Evolutionary conservation across 257 asterid genomes (phyloP), one percentile per base, ranked within the genome.

Genomic region (Solanum dulcamara): DNA sequence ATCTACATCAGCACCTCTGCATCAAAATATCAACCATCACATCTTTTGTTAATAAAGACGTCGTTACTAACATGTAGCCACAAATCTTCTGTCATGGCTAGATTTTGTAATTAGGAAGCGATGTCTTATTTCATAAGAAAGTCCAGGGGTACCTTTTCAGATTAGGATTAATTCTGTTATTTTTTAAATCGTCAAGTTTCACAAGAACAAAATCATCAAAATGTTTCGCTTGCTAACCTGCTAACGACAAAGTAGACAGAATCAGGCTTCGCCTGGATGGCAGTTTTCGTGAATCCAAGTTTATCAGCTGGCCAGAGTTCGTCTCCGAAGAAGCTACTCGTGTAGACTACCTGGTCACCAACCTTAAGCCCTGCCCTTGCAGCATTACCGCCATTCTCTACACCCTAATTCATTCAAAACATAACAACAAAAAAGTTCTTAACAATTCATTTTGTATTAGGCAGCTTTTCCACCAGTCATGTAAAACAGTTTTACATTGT

Each of bases 251-350:
- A 96, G 90, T 96, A 95, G 35, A 96, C 94, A 50, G 98, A 96
- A 55, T 96, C 97, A 3, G 98, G 99, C 92, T 92, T 94, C 0
- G 98, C 98, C 89, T 96, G 96, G 77, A 95, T 92, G 66, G 98
- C 98, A 1, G 99, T 95, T 91, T 96, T 96, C 0, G 98, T 94
- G 84, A 93, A 95, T 24, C 99, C 97, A 17, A 96, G 98, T 91
- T 95, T 96, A 87, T 96, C 98, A 26, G 99, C 98, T 74, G 98
- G 98, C 98, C 99, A 96, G 20, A 95, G 94, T 87, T 96, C 98
- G 86, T 96, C 97, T 13, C 98, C 99, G 46, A 96, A 96, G 93
- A 96, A 95, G 91, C 99, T 95, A 90, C 98, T 96, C 6, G 98
- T 96, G 94, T 95, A 96, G 28, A 94, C 84, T 18, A 96, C 98